Evolutionary conservation across 495 filamentous ascomycete species (phyloP), one percentile per base, ranked within the genome.

Genomic region (Halenospora varia): DNA sequence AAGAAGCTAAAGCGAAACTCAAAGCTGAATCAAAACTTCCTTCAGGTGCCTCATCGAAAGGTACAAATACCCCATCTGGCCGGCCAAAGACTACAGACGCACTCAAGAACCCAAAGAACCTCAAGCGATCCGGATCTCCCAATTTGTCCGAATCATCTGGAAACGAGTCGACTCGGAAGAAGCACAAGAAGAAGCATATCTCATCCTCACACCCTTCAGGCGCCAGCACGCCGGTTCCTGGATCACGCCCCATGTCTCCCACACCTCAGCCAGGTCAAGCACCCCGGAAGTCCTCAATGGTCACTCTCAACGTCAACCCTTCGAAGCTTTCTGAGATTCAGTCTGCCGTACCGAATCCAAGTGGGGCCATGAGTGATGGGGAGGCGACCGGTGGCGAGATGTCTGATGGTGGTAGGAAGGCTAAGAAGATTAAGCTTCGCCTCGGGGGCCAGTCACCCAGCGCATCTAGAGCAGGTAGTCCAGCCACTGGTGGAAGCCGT

Each of bases 81-180:
- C 84, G 82, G 56, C 74, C 74, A 54, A 73, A 78, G 58, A 68
- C 68, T 19, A 63, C 66, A 24, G 73, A 78, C 41, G 65, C 73
- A 47, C 64, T 76, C n/a, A 89, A 88, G 73, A 88, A 90, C 72
- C 62, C 73, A 64, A 83, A 81, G 49, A 77, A 78, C 48, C 83
- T 92, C 47, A 97, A 97, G 72, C 85, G 94, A 17, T 76, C 87
- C 19, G 92, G 93, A 25, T 96, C 93, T 25, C 90, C 92, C 6
- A 85, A 89, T 62, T 78, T 85, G 18, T 97, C 94, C 11, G 80
- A 97, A 65, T 87, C 89, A 17, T 95, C 90, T 72, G 95, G 91
- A 48, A 92, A 88, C 59, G 94, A 98, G 66, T 88, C 88, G 1
- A 81, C 84, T 20, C 88, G 89, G 42, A 96, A 96, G 76, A 96